Evolutionary conservation across 106 monocot genomes (phyloP), one percentile per base, ranked within the genome.

Genomic region (Allium sativum): DNA sequence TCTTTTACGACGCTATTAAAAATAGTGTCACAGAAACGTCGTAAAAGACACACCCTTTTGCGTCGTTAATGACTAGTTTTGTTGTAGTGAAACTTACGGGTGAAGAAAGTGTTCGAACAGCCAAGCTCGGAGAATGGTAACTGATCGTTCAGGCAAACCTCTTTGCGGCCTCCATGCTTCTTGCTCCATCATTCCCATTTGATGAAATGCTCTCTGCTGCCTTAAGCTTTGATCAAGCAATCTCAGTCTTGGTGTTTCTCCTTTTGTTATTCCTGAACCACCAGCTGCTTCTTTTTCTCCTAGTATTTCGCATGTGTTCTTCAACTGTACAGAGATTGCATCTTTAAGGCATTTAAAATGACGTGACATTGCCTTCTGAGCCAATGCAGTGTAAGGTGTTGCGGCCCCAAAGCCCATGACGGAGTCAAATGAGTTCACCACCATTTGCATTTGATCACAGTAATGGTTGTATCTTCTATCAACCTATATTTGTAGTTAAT

Each of bases 91-190:
- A 9, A 55, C 91, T 42, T 90, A 96, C 96, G 96, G 96, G 69
- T 96, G 90, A 61, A 96, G 91, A 76, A 96, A 96, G 74, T 96
- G 96, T 73, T 96, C 91, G 22, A 96, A 96, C 21, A 96, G 96
- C 96, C 96, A 96, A 12, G 84, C 71, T 15, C 96, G 56, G 40
- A 96, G 53, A 42, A 91, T 75, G 55, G 71, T 84, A 21, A 96
- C 96, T 0, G 96, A 96, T 9, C 91, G 74, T 42, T 96, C 96
- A 0, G 96, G 96, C 44, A 96, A 70, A 4, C 96, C 90, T 7
- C 96, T 78, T 73, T 96, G 96, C 7, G 96, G 96, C 44, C 96
- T 55, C 96, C 96, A 96, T 0, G 91, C 91, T 52, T 87, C 91
- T 53, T 96, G 96, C 69, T 96, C 96, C 80, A 85, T 80, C 68